Base-by-base conservation (phyloP, 495 filamentous ascomycete genomes). In the Hypoxylon subgilvum region DNA sequence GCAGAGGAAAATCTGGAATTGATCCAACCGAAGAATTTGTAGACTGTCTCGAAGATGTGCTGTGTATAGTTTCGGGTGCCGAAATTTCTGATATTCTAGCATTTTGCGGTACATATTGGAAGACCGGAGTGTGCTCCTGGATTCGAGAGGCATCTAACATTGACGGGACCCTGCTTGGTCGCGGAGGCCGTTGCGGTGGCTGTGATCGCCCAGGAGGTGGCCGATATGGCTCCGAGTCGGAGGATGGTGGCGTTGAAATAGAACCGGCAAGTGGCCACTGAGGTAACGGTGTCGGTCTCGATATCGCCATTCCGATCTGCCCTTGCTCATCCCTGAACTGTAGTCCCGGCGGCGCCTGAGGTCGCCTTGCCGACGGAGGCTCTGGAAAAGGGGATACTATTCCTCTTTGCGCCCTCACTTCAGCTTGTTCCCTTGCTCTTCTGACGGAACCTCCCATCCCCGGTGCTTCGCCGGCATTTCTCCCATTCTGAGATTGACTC, bases 121-220 rank as follows among this genome's bases (percentile, higher is more conserved):
- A 86, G 63, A 63, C 72, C 52, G 67, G 81, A 21, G 72, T 81
- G 44, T 65, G 79, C 30, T 78, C 79, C 63, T 79, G 79, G 52
- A 77, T 65, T 43, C 70, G 78, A 53, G 72, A 81, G 38, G 66
- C 68, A 71, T 79, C 80, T 40, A 77, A 69, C 36, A 80, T 82
- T 34, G 73, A 83, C 44, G 75, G 83, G 34, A 82, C 83, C 69
- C 74, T 74, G 63, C 76, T 84, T 57, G 87, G 88, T 32, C 86
- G 81, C 28, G 83, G 84, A 17, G 88, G 88, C 57, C 88, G 79
- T 69, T 83, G 83, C 8, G 88, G 88, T 34, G 86, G 81, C 59
- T 82, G 79, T 23, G 82, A 82, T 52, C 77, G 74, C 6, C 80
- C 79, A 3, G 68, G 63, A 19, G 79, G 71, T 61, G 81, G 77